Evolutionary conservation across 345 rosid genomes (phyloP).

Genomic region (Euphorbia tirucalli): DNA sequence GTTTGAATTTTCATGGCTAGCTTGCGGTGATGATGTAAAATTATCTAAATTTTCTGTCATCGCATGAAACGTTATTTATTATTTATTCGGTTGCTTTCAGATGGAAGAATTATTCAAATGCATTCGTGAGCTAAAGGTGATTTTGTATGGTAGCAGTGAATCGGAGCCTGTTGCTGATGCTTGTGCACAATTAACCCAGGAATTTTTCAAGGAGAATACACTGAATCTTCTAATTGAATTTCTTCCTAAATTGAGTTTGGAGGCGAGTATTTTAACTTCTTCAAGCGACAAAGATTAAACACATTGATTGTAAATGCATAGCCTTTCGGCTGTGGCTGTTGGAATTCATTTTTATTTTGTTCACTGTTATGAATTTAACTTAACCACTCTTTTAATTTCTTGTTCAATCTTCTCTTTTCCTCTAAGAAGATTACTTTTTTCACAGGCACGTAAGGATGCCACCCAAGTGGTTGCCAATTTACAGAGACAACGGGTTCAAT

Average conservation of each 20-base stretch:
- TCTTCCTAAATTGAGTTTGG: constrained; percentile 82
- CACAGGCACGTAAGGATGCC: constrained; percentile 88
- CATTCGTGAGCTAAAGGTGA: constrained; percentile 73
- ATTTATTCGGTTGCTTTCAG: constrained; percentile 31
- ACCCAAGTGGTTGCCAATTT: constrained; percentile 99
- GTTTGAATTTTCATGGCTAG: background rate
- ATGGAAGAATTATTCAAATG: constrained; percentile 73
- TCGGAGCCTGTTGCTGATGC: constrained; percentile 92
- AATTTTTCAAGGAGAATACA: constrained; percentile 84
- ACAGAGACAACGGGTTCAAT: constrained; percentile 90
- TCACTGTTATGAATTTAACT: background rate
- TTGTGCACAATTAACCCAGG: constrained; percentile 87
- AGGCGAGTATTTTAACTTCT: constrained; percentile 41
- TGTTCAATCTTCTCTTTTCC: constrained; percentile 16
- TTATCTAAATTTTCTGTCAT: background rate
- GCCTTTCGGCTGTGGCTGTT: background rate
- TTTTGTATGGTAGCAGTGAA: constrained; percentile 94
- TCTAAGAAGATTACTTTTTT: constrained; percentile 18
- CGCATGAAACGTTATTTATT: background rate
- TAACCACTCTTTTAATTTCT: too few relatives aligned
- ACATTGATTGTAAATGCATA: background rate
- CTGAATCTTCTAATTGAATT: constrained; percentile 60
- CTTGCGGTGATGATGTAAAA: background rate
- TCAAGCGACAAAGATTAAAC: background rate
- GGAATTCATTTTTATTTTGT: background rate